A percentile compares a stretch with the other conserved stretches of the same genome.
Conservation (phyloP, 1,284 basidiomycete species). For the Garcileccinum viscosum region DNA sequence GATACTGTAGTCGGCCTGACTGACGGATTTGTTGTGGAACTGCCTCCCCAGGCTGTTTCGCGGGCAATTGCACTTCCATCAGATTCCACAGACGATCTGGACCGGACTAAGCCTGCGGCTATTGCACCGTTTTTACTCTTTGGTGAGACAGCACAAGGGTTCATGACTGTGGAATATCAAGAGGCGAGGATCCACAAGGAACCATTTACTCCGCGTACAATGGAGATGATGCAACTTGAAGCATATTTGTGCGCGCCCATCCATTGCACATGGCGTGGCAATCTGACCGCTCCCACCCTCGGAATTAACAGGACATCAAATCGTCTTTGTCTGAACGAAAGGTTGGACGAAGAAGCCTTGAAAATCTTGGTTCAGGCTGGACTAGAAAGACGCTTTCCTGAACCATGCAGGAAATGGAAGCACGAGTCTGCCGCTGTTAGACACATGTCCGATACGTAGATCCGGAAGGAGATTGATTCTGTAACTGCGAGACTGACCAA, state of each 20-base stretch:
- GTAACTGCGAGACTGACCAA: constrained; percentile 1
- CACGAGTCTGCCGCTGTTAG: constrained; percentile 12
- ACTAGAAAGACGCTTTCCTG: constrained; percentile 35
- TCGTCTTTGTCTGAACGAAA: constrained; percentile 34
- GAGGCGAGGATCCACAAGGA: constrained; percentile 21
- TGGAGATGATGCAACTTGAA: constrained; percentile 21
- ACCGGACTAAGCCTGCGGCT: constrained; percentile 14
- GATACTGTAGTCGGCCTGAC: not conserved
- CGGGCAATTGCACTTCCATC: constrained; percentile 18
- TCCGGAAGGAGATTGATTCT: not conserved
- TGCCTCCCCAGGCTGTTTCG: constrained; percentile 21
- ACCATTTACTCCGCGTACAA: not conserved
- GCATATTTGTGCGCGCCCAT: constrained; percentile 22
- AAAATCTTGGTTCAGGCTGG: constrained; percentile 38
- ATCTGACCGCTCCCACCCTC: not conserved
- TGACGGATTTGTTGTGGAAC: not conserved
- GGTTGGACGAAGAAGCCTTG: constrained; percentile 37
- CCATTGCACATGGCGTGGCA: not conserved
- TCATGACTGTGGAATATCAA: constrained; percentile 38
- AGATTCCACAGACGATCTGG: constrained; percentile 8
- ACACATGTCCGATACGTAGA: not conserved
- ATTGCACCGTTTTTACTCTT: constrained; percentile 37
- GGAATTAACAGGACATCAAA: constrained; percentile 27
- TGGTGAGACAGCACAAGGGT: constrained; percentile 44
- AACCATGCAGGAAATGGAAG: constrained; percentile 31